These are phyloP conservation scores for Trametes cinnabarina DNA, from an alignment of 768 basidiomycete species.

Conservation along the genomic window DNA sequence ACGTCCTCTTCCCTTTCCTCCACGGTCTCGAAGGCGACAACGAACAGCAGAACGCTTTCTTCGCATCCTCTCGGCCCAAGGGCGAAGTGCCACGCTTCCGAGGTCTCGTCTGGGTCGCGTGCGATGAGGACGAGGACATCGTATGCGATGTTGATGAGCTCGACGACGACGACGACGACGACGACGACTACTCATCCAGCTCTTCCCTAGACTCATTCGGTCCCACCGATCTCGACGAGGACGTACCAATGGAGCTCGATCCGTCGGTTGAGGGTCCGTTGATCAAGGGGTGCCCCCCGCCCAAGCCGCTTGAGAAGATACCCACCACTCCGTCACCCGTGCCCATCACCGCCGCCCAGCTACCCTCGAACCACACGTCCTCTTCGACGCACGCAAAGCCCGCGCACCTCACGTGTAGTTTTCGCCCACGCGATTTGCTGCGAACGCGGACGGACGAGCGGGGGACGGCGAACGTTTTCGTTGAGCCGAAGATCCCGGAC, in stretches of 20 bases:
- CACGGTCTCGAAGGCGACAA: slow-evolving; percentile 86
- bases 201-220: slow-evolving; percentile 29
- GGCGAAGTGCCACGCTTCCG: slow-evolving; percentile 40
- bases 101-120: slow-evolving; percentile 83
- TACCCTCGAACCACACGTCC: slow-evolving; percentile 7
- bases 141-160: slow-evolving; percentile 29
- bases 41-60: slow-evolving; percentile 78
- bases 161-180: slow-evolving; percentile 30
- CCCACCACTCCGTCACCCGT: slow-evolving; percentile 9
- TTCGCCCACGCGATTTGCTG: slow-evolving; percentile 41
- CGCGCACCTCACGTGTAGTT: slow-evolving; percentile 49
- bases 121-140: slow-evolving; percentile 60
- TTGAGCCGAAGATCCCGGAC: slow-evolving; percentile 70
- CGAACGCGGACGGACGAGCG: slow-evolving; percentile 22
- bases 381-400: slow-evolving; percentile 21
- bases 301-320: slow-evolving; percentile 8
- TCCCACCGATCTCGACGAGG: slow-evolving; percentile 31
- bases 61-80: slow-evolving; percentile 40
- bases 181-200: slow-evolving; percentile 31
- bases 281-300: slow-evolving; percentile 8
- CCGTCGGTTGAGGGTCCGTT: slow-evolving; percentile 10
- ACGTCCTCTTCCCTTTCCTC: slow-evolving; percentile 82
- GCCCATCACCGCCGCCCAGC: slow-evolving; percentile 17
- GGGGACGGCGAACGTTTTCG: slow-evolving; percentile 41
- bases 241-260: slow-evolving; percentile 24